phyloP scores from a whole-genome alignment of 2,329 filamentous ascomycete genomes.

The Aspergillus uvarum region DNA sequence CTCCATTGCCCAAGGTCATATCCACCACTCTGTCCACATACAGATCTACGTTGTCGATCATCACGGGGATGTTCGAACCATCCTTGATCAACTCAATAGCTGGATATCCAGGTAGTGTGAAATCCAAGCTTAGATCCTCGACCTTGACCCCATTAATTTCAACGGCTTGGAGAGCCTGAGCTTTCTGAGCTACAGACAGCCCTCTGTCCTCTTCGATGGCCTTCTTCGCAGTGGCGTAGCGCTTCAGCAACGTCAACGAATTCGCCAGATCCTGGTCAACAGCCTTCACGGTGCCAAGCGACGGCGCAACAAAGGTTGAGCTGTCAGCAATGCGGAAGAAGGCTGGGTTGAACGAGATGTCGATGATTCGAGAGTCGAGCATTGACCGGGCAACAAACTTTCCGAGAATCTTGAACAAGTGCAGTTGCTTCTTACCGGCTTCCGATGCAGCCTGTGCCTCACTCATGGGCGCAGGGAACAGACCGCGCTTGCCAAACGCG shows the following conservation, averaged over 20 bases:
- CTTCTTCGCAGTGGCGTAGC: slow-evolving; percentile 80
- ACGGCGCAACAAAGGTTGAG: slow-evolving; percentile 68
- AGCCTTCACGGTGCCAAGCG: slow-evolving; percentile 81
- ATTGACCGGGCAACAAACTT: slow-evolving; percentile 98
- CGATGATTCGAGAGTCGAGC: slow-evolving; percentile 97
- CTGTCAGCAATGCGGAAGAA: slow-evolving; percentile 92
- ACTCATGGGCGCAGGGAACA: slow-evolving; percentile 90
- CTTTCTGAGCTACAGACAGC: slow-evolving; percentile 69
- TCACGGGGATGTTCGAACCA: slow-evolving; percentile 73
- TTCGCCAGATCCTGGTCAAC: slow-evolving; percentile 84
- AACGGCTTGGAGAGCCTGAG: slow-evolving; percentile 66
- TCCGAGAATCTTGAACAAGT: slow-evolving; percentile 88
- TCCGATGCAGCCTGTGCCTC: slow-evolving; percentile 71
- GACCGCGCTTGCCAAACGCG: slow-evolving; percentile 76
- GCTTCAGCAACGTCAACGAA: slow-evolving; percentile 82
- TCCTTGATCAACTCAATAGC: slow-evolving; percentile 76
- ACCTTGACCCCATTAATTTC: slow-evolving; percentile 72
- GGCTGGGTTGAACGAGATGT: slow-evolving; percentile 93
- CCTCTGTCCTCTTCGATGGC: slow-evolving; percentile 70
- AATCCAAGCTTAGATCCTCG: slow-evolving; percentile 88
- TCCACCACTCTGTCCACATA: slow-evolving; percentile 91
- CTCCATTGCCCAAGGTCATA: slow-evolving; percentile 84
- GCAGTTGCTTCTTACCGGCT: slow-evolving; percentile 81
- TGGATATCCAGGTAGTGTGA: slow-evolving; percentile 89
- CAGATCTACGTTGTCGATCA: slow-evolving; percentile 83